Percentiles rank a stretch among this genome's conserved stretches.
These are phyloP conservation scores for Ambrosia artemisiifolia DNA, from an alignment of 129 eudicot species.

Conservation along the genomic window DNA sequence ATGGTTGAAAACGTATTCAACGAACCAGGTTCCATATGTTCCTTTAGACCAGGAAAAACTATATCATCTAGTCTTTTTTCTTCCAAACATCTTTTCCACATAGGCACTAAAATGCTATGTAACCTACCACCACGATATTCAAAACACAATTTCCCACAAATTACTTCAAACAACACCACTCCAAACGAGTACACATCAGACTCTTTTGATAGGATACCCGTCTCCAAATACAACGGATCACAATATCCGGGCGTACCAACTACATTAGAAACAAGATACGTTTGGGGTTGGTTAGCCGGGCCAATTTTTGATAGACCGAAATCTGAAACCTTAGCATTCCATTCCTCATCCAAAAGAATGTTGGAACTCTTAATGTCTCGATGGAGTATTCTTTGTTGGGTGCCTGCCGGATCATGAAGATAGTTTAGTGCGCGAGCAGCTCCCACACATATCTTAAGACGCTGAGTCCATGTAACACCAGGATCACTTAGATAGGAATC, in stretches of 20 bases:
- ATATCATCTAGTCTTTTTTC: background rate
- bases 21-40: background rate
- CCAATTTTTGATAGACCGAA: constrained; percentile 8
- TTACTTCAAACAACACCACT: background rate
- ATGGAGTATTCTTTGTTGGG: constrained; percentile 7
- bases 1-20: background rate
- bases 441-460: constrained; percentile 11
- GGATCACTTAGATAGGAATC: background rate
- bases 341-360: background rate
- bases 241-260: constrained; percentile 11
- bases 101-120: background rate
- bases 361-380: constrained; percentile 12
- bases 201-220: background rate
- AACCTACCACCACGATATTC: background rate
- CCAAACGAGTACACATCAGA: constrained; percentile 12
- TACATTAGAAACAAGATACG: background rate
- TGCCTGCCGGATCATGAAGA: constrained; percentile 1
- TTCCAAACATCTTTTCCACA: background rate
- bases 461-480: constrained; percentile 6
- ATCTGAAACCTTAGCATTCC: constrained; percentile 7
- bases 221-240: background rate
- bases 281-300: constrained; percentile 8
- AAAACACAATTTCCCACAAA: background rate
- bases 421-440: background rate
- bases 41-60: background rate